phyloP scores from a whole-genome alignment of 257 asterid genomes.

The Solanum virginianum region DNA sequence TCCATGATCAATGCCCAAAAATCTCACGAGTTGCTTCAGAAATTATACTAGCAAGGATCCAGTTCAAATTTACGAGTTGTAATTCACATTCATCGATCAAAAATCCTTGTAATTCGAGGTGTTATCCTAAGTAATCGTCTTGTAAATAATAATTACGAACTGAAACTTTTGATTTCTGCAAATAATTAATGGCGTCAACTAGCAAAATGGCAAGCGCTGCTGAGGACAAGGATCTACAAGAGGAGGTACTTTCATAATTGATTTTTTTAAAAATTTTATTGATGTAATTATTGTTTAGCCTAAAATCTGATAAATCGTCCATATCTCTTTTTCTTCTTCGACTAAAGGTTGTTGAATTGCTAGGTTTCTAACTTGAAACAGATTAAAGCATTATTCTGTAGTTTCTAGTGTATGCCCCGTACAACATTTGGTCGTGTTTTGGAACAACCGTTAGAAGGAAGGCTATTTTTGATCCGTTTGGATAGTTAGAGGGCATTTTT shows the following conservation, averaged over 20 bases:
- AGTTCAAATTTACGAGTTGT: background rate
- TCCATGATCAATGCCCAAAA: background rate
- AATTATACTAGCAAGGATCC: background rate
- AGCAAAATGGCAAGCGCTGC: background rate
- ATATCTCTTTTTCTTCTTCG: background rate
- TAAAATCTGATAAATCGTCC: background rate
- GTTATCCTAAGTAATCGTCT: background rate
- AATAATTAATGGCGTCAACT: background rate
- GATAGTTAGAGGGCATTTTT: background rate
- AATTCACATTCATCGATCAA: background rate
- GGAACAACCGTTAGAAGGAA: background rate
- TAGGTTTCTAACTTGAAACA: background rate
- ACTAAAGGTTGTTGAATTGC: background rate
- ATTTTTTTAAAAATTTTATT: background rate
- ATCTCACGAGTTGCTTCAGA: background rate
- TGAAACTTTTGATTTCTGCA: background rate
- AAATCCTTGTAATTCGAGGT: background rate
- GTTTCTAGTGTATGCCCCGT: background rate
- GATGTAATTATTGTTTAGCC: background rate
- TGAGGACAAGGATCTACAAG: background rate
- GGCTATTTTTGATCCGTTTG: background rate
- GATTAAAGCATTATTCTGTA: background rate
- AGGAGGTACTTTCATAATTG: background rate
- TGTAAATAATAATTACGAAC: background rate
- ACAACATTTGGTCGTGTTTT: background rate